Percentiles rank a stretch among this genome's conserved stretches.
These are phyloP conservation scores for Dianthus caryophyllus DNA, from an alignment of 148 eudicot genomes.

Conservation along the genomic window DNA sequence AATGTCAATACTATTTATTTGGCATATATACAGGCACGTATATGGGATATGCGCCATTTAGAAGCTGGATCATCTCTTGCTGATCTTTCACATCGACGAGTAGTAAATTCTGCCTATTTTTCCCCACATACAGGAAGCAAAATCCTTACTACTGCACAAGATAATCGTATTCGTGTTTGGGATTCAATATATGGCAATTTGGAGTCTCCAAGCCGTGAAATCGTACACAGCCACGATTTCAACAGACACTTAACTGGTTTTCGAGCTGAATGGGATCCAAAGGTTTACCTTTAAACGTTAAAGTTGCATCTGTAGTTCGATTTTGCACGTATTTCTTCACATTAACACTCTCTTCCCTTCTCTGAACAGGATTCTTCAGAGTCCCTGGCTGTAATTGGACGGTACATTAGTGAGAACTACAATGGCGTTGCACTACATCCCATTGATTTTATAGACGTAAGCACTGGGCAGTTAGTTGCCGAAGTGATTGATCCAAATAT, in stretches of 20 bases:
- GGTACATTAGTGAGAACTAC: slow-evolving; percentile 91
- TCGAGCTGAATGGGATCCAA: slow-evolving; percentile 99
- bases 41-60: slow-evolving; percentile 86
- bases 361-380: slow-evolving; percentile 75
- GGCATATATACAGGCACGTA: slow-evolving; percentile 58
- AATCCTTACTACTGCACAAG: slow-evolving; percentile 87
- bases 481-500: slow-evolving; percentile 93
- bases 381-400: slow-evolving; percentile 91
- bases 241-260: slow-evolving; percentile 89
- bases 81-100: slow-evolving; percentile 74
- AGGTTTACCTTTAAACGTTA: slow-evolving; percentile 37
- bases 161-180: slow-evolving; percentile 93
- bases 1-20: slow-evolving; percentile 4
- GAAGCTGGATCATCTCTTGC: slow-evolving; percentile 64
- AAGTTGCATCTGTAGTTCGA: not conserved
- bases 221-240: slow-evolving; percentile 97
- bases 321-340: not conserved
- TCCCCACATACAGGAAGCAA: slow-evolving; percentile 89
- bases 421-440: slow-evolving; percentile 90
- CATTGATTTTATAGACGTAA: slow-evolving; percentile 81
- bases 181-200: slow-evolving; percentile 73
- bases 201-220: slow-evolving; percentile 90
- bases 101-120: slow-evolving; percentile 93
- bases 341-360: not conserved
- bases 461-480: slow-evolving; percentile 87